These are phyloP conservation scores for Puccinia horiana DNA, from an alignment of 1,284 basidiomycete species.

Conservation along the genomic window DNA sequence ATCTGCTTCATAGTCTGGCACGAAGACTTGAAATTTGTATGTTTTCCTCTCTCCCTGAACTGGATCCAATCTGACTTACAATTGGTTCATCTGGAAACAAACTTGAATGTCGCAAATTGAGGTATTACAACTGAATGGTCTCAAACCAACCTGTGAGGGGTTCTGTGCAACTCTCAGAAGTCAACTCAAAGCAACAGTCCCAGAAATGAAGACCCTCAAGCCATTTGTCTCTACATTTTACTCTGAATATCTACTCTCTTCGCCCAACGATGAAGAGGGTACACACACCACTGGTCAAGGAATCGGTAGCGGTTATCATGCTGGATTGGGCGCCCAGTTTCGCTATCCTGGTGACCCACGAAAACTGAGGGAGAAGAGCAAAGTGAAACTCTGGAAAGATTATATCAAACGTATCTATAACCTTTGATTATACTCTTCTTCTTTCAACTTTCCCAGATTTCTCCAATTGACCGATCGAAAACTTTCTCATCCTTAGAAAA, in stretches of 20 bases:
- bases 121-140: conserved; percentile 92
- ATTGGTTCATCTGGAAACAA: too few species aligned
- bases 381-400: conserved; percentile 92
- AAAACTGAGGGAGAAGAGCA: conserved; percentile 87
- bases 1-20: conserved; percentile 93
- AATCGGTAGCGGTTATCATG: conserved; percentile 66
- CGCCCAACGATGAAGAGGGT: conserved; percentile 60
- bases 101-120: conserved; percentile 60
- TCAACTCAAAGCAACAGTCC: conserved; percentile 79
- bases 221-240: conserved; percentile 88
- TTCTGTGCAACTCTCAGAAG: conserved; percentile 89
- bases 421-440: not conserved
- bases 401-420: conserved; percentile 71
- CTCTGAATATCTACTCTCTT: conserved; percentile 78
- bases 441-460: not conserved
- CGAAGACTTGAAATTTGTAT: conserved; percentile 79
- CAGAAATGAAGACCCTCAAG: conserved; percentile 91
- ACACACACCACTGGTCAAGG: conserved; percentile 40
- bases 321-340: conserved; percentile 66
- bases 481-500: conserved; percentile 64
- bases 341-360: conserved; percentile 57
- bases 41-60: conserved; percentile 57
- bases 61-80: too few species aligned
- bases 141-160: conserved; percentile 90
- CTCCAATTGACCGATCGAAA: conserved; percentile 11